Percentiles rank a stretch among this genome's conserved stretches.
Evolutionary conservation across 2,329 filamentous ascomycete genomes (phyloP).

Genomic region (Rutstroemia sp.): DNA sequence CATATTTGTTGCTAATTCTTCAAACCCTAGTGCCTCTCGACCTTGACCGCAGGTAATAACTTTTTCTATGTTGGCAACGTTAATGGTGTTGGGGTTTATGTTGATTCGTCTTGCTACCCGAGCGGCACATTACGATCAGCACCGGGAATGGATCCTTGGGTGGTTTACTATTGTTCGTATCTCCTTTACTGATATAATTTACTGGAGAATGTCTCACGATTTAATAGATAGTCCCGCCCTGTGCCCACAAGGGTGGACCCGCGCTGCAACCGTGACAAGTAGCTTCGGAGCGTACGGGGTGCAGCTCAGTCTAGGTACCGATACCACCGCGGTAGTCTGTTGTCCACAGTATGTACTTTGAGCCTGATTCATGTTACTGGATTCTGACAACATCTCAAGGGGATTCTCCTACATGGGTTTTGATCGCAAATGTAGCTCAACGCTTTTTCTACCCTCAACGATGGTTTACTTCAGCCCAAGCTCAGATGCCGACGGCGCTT

Average conservation of each 20-base stretch:
- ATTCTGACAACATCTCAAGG: neutral
- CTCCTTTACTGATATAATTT: neutral
- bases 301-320: neutral
- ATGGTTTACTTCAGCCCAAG: neutral
- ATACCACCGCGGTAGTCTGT: neutral
- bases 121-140: neutral
- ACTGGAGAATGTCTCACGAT: neutral
- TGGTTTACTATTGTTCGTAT: neutral
- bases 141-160: neutral
- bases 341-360: neutral
- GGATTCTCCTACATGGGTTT: neutral
- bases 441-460: neutral
- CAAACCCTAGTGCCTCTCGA: neutral
- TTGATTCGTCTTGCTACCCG: neutral
- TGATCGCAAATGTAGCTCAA: neutral
- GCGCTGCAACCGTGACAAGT: neutral
- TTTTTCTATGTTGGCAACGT: neutral
- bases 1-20: too few species aligned
- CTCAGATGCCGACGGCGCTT: neutral
- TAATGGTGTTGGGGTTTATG: neutral
- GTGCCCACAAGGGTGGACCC: neutral
- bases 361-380: neutral
- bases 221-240: neutral
- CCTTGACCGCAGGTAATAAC: neutral
- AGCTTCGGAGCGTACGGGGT: neutral